phyloP scores from a whole-genome alignment of 306 rosid genomes.

The Dryas drummondii region DNA sequence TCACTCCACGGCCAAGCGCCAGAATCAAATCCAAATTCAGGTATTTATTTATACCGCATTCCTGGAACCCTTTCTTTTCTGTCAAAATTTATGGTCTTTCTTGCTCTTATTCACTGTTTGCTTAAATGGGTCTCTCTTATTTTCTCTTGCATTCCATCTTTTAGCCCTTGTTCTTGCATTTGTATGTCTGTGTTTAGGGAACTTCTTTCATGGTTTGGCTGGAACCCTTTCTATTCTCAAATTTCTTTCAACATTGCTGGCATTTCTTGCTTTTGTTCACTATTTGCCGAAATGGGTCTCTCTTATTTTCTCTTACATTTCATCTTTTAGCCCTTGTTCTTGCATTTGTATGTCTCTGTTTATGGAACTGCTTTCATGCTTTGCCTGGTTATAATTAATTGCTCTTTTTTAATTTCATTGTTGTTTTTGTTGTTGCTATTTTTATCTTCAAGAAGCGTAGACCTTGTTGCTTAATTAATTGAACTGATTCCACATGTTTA shows the following conservation, averaged over 20 bases:
- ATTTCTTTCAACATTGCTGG: neutral
- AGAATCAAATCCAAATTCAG: conserved; percentile 42
- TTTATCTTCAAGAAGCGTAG: neutral
- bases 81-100: neutral
- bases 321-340: neutral
- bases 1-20: conserved; percentile 37
- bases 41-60: conserved; percentile 22
- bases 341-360: neutral
- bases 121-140: neutral
- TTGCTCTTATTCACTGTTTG: neutral
- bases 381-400: neutral
- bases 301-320: neutral
- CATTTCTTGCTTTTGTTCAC: neutral
- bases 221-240: neutral
- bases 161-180: neutral
- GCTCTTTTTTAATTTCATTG: neutral
- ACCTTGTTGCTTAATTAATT: neutral
- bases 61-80: neutral
- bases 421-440: too few relatives aligned
- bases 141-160: neutral
- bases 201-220: neutral
- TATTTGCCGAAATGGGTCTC: conserved; percentile 3
- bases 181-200: neutral
- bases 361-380: neutral
- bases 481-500: neutral